Percentiles rank a stretch among this genome's conserved stretches.
These are phyloP conservation scores for Senna tora DNA, from an alignment of 306 rosid species.

Conservation along the genomic window DNA sequence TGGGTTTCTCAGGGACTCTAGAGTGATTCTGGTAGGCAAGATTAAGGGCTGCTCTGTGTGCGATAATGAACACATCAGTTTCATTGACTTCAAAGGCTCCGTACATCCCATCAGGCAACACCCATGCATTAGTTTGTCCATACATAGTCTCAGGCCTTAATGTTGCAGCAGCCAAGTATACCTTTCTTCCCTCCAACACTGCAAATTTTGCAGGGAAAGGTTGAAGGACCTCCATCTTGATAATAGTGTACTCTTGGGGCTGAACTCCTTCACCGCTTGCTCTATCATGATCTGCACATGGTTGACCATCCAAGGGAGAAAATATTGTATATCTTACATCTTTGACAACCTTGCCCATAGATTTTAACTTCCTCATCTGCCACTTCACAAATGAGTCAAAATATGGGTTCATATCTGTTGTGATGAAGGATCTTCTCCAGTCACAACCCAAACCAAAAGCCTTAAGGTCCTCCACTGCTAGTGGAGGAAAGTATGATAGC, in stretches of 20 bases:
- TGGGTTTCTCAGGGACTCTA: constrained; percentile 68
- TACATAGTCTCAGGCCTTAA: constrained; percentile 98
- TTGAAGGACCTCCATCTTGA: constrained; percentile 80
- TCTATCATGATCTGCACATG: constrained; percentile 97
- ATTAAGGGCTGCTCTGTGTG: constrained; percentile 83
- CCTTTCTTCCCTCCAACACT: constrained; percentile 72
- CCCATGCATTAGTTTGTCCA: constrained; percentile 99
- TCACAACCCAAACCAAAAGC: constrained; percentile 94
- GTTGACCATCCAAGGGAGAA: constrained; percentile 94
- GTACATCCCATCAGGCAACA: constrained; percentile 86
- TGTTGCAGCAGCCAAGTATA: constrained; percentile 88
- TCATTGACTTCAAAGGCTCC: constrained; percentile 90
- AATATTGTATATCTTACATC: constrained; percentile 86
- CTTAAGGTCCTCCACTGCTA: constrained; percentile 88
- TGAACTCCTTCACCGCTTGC: constrained; percentile 97
- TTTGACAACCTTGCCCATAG: constrained; percentile 85
- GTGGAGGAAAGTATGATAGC: constrained; percentile 84
- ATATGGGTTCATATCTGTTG: constrained; percentile 76
- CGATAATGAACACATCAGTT: constrained; percentile 68
- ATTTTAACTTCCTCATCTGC: constrained; percentile 93
- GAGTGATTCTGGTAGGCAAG: constrained; percentile 87
- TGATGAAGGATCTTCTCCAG: constrained; percentile 91
- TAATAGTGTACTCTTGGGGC: constrained; percentile 90
- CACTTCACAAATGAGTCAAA: constrained; percentile 84
- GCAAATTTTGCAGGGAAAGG: constrained; percentile 75